Conservation (phyloP, 768 basidiomycete genomes). For the Phanerodontia chrysosporium region DNA sequence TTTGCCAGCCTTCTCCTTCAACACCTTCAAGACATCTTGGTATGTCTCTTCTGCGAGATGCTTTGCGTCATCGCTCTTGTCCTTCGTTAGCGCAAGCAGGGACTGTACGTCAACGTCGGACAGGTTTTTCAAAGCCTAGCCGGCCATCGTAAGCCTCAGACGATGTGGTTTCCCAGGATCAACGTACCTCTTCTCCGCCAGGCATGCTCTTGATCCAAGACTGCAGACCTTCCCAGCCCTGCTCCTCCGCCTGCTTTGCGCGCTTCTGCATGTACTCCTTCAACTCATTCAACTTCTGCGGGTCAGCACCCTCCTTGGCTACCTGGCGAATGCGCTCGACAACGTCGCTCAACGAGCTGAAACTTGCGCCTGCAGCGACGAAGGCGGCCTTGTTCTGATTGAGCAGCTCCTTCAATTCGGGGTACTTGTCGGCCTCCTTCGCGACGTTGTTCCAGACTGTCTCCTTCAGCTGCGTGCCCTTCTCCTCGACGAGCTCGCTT, state of each 20-base stretch:
- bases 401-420: conserved; percentile 25
- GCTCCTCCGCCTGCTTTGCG: conserved; percentile 21
- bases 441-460: conserved; percentile 17
- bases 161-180: not conserved
- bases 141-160: not conserved
- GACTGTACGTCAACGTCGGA: conserved; percentile 22
- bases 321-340: conserved; percentile 23
- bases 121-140: conserved; percentile 22
- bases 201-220: conserved; percentile 24
- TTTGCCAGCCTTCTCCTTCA: conserved; percentile 28
- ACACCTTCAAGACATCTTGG: conserved; percentile 24
- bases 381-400: conserved; percentile 24
- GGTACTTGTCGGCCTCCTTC: conserved; percentile 25
- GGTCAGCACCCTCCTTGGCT: conserved; percentile 20
- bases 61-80: conserved; percentile 26
- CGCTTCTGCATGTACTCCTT: conserved; percentile 24
- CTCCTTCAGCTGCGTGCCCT: conserved; percentile 23
- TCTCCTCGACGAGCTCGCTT: conserved; percentile 23
- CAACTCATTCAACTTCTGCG: conserved; percentile 27
- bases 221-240: conserved; percentile 23
- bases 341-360: conserved; percentile 20
- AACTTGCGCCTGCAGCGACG: conserved; percentile 16
- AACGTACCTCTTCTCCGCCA: conserved; percentile 25
- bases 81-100: conserved; percentile 21
- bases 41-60: conserved; percentile 29